A percentile compares a stretch with the other conserved stretches of the same genome.
Conservation (phyloP, 768 basidiomycete genomes). For the Pisolithus marmoratus region DNA sequence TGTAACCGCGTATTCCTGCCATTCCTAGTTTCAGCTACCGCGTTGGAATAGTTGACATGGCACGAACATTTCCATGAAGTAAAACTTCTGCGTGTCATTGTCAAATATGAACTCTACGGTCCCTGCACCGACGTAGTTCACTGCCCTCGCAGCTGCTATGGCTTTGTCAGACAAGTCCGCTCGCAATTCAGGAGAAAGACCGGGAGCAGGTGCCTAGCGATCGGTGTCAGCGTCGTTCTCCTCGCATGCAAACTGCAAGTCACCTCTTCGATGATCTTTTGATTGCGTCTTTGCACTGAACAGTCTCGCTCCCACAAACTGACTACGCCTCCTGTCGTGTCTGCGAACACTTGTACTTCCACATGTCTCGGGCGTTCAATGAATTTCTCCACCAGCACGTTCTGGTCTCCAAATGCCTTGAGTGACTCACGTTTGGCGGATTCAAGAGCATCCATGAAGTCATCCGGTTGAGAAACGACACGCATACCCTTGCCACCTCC, state of each 20-base stretch:
- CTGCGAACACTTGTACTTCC: constrained; percentile 94
- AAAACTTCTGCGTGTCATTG: constrained; percentile 81
- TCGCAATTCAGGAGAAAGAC: constrained; percentile 71
- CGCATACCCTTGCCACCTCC: constrained; percentile 98
- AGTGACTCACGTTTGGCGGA: constrained; percentile 87
- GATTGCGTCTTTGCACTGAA: constrained; percentile 86
- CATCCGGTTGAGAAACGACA: constrained; percentile 57
- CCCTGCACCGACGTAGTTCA: constrained; percentile 86
- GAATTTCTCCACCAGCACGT: constrained; percentile 86
- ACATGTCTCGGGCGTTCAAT: constrained; percentile 84
- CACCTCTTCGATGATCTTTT: constrained; percentile 93
- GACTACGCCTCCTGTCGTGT: constrained; percentile 72
- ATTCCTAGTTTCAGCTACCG: neutral
- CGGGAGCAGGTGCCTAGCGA: constrained; percentile 81
- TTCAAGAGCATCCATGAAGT: constrained; percentile 73
- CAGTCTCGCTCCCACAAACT: constrained; percentile 96
- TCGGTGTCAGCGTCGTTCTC: neutral
- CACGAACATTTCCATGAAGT: constrained; percentile 91
- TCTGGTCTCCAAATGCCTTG: constrained; percentile 84
- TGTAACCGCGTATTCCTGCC: constrained; percentile 78
- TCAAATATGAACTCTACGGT: constrained; percentile 98
- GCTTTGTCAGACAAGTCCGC: constrained; percentile 82
- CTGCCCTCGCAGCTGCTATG: constrained; percentile 87
- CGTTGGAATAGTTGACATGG: neutral
- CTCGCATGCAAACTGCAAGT: neutral